Conservation (phyloP, 75 land plant genomes). For the Pinus taeda region DNA sequence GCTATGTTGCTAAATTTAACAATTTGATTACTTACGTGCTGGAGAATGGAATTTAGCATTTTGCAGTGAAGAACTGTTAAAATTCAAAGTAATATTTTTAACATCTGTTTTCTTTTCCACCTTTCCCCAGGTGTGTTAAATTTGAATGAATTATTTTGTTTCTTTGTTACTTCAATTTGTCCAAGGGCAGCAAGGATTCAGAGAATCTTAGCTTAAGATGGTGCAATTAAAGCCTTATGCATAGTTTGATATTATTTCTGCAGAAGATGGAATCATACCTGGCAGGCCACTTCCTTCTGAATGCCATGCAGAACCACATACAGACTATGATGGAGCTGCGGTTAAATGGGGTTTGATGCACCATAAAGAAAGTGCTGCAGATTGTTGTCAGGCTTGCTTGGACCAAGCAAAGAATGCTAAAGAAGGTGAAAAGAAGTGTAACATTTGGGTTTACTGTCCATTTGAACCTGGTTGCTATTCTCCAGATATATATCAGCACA, state of each 20-base stretch:
- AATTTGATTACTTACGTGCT: too few species aligned
- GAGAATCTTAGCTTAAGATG: not conserved
- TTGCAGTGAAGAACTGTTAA: too few species aligned
- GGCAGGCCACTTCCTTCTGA: slow-evolving; percentile 77
- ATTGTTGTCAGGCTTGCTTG: slow-evolving; percentile 91
- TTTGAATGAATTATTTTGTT: not conserved
- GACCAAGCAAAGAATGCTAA: slow-evolving; percentile 84
- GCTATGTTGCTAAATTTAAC: too few species aligned
- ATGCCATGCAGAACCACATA: slow-evolving; percentile 79
- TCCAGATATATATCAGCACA: slow-evolving; percentile 92
- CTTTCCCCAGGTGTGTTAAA: too few species aligned
- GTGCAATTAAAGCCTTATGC: not conserved
- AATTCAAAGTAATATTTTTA: not conserved
- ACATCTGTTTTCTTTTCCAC: not conserved
- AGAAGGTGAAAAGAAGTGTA: slow-evolving; percentile 77
- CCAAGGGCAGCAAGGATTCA: not conserved
- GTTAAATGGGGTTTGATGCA: slow-evolving; percentile 94
- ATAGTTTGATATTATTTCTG: slow-evolving; percentile 4
- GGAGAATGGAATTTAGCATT: too few species aligned
- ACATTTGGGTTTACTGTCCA: slow-evolving; percentile 97
- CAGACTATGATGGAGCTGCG: slow-evolving; percentile 86
- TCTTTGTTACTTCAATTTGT: slow-evolving; percentile 7
- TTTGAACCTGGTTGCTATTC: slow-evolving; percentile 81
- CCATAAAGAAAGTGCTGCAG: slow-evolving; percentile 93
- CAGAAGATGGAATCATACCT: slow-evolving; percentile 73